Base-by-base conservation (phyloP, 805 yeast species). In the Pichia heedii region DNA sequence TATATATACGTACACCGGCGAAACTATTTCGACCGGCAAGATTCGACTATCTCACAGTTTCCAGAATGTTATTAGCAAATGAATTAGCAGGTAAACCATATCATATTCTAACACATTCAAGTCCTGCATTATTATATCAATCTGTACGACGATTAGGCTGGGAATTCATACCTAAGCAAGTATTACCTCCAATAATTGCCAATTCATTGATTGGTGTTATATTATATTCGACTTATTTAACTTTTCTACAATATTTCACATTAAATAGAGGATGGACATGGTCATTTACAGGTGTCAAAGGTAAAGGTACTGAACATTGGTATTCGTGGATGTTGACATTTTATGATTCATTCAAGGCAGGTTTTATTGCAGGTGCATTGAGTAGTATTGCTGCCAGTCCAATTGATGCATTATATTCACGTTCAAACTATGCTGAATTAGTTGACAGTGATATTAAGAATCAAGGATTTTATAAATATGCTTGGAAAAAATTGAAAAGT, bases 311-410 rank as follows among this genome's bases (percentile, higher is more conserved):
- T 7, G 39, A 40, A 15, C 22, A 12, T 26, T 44, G 47, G 47
- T 44, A 44, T 40, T 33, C 47, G 16, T 44, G 47, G 47, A 11
- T 36, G 33, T 19, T 44, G 11, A 40, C 47, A 13, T 40, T 40
- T 29, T 56, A 67, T 44, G 87, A 84, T 52, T 78, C 87, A 0
- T 76, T 85, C 62, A 61, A 77, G 39, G 86, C 96, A 0, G 97
- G 97, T 0, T 77, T 81, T 44, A 50, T 85, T 0, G 96, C 96
- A 0, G 97, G 97, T 1, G 77, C 81, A 0, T 77, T 79, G 21
- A 96, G 93, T 54, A 83, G 95, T n/a, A 64, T 86, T 16, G 89
- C 86, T 0, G 95, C 96, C 2, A 90, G 96, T 2, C 97, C 97
- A 0, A 70, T 90, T 5, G 97, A 90, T 62, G 96, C 97, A 8